These are phyloP conservation scores for Cucurbita moschata DNA, from an alignment of 306 rosid species.

Conservation along the genomic window DNA sequence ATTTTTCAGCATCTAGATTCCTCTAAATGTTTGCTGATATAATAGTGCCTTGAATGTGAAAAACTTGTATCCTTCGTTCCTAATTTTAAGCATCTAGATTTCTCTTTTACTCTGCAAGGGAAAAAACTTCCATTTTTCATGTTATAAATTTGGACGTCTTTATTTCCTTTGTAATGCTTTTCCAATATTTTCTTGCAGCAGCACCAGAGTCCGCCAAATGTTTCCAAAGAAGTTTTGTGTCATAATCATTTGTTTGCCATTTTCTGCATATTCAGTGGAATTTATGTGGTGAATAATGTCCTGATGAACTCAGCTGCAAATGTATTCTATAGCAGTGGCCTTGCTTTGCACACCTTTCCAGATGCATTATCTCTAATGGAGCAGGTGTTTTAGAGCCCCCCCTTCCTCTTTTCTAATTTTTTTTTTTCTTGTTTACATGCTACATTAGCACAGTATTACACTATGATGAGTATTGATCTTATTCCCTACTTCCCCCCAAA, in stretches of 20 bases:
- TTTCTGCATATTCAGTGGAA: conserved; percentile 55
- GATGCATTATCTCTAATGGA: conserved; percentile 65
- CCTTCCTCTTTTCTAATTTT: neutral
- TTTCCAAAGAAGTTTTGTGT: conserved; percentile 58
- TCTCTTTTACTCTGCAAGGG: neutral
- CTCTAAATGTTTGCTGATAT: neutral
- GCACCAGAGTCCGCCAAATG: conserved; percentile 25
- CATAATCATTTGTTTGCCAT: conserved; percentile 69
- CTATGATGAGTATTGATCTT: conserved; percentile 8
- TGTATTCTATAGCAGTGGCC: conserved; percentile 45
- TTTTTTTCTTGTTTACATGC: neutral
- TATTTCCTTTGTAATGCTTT: neutral
- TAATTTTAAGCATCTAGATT: neutral
- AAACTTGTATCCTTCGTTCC: no score
- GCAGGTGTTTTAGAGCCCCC: conserved; percentile 42
- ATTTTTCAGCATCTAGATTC: neutral
- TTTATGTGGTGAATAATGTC: conserved; percentile 54
- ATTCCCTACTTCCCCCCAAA: conserved; percentile 7
- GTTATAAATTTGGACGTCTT: neutral
- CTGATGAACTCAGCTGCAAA: conserved; percentile 59
- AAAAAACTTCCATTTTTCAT: neutral
- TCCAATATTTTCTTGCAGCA: conserved; percentile 38
- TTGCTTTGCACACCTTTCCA: conserved; percentile 55
- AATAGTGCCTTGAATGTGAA: no score
- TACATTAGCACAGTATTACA: neutral